These are phyloP conservation scores for Galerina marginata DNA, from an alignment of 768 basidiomycete species.

Conservation along the genomic window DNA sequence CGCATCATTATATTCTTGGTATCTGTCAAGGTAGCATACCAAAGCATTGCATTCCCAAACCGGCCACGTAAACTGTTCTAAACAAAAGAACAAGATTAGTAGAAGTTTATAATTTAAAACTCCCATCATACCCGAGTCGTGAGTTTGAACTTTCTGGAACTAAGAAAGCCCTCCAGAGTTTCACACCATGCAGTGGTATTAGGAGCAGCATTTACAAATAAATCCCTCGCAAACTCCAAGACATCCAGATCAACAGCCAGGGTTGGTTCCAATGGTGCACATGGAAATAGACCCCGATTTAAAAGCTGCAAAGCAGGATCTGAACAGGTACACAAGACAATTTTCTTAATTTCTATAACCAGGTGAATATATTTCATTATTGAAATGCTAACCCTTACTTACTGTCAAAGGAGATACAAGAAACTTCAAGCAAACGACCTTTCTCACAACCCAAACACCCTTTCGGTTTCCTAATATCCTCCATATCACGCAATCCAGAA, in stretches of 20 bases:
- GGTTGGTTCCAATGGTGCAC: constrained; percentile 31
- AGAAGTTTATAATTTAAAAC: neutral
- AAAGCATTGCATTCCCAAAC: constrained; percentile 32
- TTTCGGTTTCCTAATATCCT: neutral
- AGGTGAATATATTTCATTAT: neutral
- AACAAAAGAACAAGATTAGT: neutral
- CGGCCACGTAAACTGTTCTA: constrained; percentile 26
- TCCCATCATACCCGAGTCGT: constrained; percentile 14
- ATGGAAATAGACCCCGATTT: constrained; percentile 5
- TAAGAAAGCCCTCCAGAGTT: constrained; percentile 30
- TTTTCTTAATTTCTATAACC: constrained; percentile 5
- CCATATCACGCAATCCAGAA: no score
- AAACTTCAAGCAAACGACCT: constrained; percentile 1
- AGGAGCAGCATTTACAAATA: constrained; percentile 32
- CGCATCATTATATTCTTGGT: constrained; percentile 6
- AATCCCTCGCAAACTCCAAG: constrained; percentile 29
- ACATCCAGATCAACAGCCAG: constrained; percentile 37
- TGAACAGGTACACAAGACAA: constrained; percentile 14
- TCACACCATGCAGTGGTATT: constrained; percentile 23
- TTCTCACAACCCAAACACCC: constrained; percentile 1
- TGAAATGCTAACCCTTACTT: neutral
- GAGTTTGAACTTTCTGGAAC: constrained; percentile 24
- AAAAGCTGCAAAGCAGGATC: constrained; percentile 8
- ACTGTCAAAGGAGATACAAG: constrained; percentile 18
- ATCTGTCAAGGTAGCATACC: constrained; percentile 25